A percentile compares a stretch with the other conserved stretches of the same genome.
Conservation (phyloP, 2,329 filamentous ascomycete genomes). For the Cladosporium sp. region DNA sequence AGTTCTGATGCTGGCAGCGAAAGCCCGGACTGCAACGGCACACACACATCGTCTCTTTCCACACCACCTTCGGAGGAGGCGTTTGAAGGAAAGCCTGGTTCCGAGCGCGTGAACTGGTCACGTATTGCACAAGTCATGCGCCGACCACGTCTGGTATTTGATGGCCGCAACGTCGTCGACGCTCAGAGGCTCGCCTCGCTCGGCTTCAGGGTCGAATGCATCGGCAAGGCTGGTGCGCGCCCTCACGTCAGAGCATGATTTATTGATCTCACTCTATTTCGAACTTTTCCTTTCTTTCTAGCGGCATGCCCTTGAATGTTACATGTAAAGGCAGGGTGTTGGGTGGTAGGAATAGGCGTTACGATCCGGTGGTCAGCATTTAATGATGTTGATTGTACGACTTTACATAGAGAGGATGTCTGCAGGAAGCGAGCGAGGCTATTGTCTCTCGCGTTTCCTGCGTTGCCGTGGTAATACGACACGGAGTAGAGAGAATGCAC, state of each 20-base stretch:
- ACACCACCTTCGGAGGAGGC: conserved; percentile 18
- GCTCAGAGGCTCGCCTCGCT: conserved; percentile 27
- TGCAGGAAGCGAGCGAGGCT: background rate
- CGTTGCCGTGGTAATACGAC: background rate
- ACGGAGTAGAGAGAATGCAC: background rate
- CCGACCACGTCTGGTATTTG: conserved; percentile 35
- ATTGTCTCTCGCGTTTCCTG: background rate
- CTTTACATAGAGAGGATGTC: background rate
- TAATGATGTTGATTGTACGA: conserved; percentile 1
- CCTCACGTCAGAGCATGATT: conserved; percentile 7
- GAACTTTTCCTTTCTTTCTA: background rate
- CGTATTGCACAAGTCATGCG: conserved; percentile 31
- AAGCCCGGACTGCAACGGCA: conserved; percentile 7
- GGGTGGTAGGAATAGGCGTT: background rate
- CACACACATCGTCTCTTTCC: conserved; percentile 21
- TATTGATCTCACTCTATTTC: background rate
- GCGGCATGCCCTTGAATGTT: background rate
- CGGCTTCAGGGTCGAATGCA: conserved; percentile 33
- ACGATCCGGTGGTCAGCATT: background rate
- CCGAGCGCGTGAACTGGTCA: conserved; percentile 25
- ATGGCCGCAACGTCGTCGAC: conserved; percentile 36
- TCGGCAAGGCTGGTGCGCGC: conserved; percentile 14
- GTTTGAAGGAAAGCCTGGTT: conserved; percentile 14
- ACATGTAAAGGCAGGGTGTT: background rate
- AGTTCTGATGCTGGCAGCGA: conserved; percentile 16